Base-by-base conservation (phyloP, 805 yeast species). In the Ogataea philodendri region DNA sequence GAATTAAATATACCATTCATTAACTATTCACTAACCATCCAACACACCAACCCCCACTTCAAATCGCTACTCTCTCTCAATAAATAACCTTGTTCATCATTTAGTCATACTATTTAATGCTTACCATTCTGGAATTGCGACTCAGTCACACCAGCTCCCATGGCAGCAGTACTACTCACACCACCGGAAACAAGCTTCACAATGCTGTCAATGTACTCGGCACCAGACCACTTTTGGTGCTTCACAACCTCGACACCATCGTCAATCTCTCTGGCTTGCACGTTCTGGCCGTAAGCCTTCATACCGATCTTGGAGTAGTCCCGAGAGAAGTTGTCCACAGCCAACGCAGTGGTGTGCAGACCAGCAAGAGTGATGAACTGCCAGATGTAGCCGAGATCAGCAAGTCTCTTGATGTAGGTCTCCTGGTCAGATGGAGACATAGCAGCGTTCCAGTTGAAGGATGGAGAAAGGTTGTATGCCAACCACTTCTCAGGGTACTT, bases 201-300 rank as follows among this genome's bases (percentile, higher is more conserved):
- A 57, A 90, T 70, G 42, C 86, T 81, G 65, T 90, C 97, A 57
- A 90, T 83, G 70, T 87, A 89, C 66, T 86, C 95, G 19, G 97
- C 97, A 60, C 97, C 97, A 26, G 96, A 87, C 97, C 97, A 90
- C 65, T 89, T 87, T 67, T 90, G 97, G 66, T 90, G 97, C 73
- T 88, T 90, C 46, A 90, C 94, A 41, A 90, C 95, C 65, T 90
- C 97, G 48, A 89, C 96, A 48, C 86, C 89, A 42, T 70, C 71
- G 54, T 81, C 86, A 62, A 89, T 84, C 71, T 90, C 97, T 42
- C 79, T 83, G 45, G 80, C 76, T 69, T 90, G 97, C 43, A 90
- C 81, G 47, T 70, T 70, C 60, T 80, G 82, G 39, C 96, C 97
- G 61, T 90, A 90, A 6, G 97, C 97, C 66, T 81, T 83, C 97